These are phyloP conservation scores for Calonectria leucothoes DNA, from an alignment of 2,329 filamentous ascomycete genomes.

Conservation along the genomic window DNA sequence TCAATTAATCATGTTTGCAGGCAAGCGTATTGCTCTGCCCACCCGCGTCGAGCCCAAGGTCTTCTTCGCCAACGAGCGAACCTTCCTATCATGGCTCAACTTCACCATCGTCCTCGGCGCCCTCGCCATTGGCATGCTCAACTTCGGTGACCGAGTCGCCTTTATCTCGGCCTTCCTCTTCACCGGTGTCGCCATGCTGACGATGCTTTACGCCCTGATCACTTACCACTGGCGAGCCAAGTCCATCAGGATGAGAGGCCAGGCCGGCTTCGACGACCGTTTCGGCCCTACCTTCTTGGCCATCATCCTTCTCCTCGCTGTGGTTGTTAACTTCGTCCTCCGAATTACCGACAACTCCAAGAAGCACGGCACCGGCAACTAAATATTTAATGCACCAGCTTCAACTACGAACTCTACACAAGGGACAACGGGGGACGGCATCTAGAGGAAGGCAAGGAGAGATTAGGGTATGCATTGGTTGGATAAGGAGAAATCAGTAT, in stretches of 20 bases:
- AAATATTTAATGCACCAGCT: background rate
- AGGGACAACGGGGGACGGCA: background rate
- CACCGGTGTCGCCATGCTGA: constrained; percentile 91
- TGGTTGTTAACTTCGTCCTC: constrained; percentile 96
- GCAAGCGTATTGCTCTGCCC: constrained; percentile 97
- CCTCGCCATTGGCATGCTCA: constrained; percentile 94
- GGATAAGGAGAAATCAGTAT: constrained; percentile 5
- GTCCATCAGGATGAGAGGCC: constrained; percentile 89
- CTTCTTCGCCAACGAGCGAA: constrained; percentile 99
- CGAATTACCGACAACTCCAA: constrained; percentile 66
- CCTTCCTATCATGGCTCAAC: constrained; percentile 99
- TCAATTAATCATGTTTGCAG: constrained; percentile 58
- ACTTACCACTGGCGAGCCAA: constrained; percentile 98
- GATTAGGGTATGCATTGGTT: background rate
- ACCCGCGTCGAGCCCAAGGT: constrained; percentile 99
- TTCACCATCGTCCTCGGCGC: constrained; percentile 99
- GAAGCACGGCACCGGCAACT: constrained; percentile 43
- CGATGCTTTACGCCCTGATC: constrained; percentile 93
- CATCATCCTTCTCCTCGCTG: constrained; percentile 84
- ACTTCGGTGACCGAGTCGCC: constrained; percentile 95
- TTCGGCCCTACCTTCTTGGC: constrained; percentile 93
- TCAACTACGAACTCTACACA: background rate
- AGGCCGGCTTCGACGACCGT: constrained; percentile 96
- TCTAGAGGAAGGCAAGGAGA: background rate
- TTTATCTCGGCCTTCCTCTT: constrained; percentile 95